Conservation (phyloP, 306 rosid genomes). For the Neltuma alba region DNA sequence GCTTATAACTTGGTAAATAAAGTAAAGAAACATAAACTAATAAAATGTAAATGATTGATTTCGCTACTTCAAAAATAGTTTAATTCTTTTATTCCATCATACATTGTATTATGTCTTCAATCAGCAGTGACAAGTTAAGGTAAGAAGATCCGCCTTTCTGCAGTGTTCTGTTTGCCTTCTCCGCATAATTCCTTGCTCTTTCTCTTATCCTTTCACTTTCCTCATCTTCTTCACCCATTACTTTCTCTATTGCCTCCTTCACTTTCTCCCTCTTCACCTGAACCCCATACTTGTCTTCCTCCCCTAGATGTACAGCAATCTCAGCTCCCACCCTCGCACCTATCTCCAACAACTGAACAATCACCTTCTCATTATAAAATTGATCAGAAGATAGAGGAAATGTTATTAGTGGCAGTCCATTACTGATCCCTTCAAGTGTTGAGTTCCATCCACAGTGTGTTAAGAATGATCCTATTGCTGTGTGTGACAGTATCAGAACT, state of each 20-base stretch:
- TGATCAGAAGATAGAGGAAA: slow-evolving; percentile 58
- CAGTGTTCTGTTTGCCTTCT: slow-evolving; percentile 43
- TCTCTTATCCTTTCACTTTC: slow-evolving; percentile 43
- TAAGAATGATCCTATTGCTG: slow-evolving; percentile 50
- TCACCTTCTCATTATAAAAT: slow-evolving; percentile 48
- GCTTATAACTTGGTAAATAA: too few species aligned
- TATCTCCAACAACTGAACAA: slow-evolving; percentile 35
- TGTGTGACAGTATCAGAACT: slow-evolving; percentile 50
- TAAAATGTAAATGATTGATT: too few species aligned
- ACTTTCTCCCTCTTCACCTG: slow-evolving; percentile 42
- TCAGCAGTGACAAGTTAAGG: slow-evolving; percentile 21
- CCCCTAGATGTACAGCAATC: slow-evolving; percentile 20
- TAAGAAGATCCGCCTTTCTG: slow-evolving; percentile 55
- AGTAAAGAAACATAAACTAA: too few species aligned
- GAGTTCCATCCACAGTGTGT: slow-evolving; percentile 77
- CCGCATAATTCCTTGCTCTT: slow-evolving; percentile 35
- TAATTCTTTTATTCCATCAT: too few species aligned
- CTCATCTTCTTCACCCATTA: slow-evolving; percentile 36
- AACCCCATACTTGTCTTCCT: slow-evolving; percentile 38
- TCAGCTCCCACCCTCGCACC: slow-evolving; percentile 44
- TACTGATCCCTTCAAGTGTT: slow-evolving; percentile 50
- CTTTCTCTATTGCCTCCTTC: slow-evolving; percentile 43
- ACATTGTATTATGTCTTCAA: slow-evolving; percentile 38
- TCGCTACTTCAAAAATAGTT: too few species aligned
- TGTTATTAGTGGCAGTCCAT: slow-evolving; percentile 54